Evolutionary conservation across 495 filamentous ascomycete genomes (phyloP), one percentile per base, ranked within the genome.

Genomic region (Aspergillus steynii): DNA sequence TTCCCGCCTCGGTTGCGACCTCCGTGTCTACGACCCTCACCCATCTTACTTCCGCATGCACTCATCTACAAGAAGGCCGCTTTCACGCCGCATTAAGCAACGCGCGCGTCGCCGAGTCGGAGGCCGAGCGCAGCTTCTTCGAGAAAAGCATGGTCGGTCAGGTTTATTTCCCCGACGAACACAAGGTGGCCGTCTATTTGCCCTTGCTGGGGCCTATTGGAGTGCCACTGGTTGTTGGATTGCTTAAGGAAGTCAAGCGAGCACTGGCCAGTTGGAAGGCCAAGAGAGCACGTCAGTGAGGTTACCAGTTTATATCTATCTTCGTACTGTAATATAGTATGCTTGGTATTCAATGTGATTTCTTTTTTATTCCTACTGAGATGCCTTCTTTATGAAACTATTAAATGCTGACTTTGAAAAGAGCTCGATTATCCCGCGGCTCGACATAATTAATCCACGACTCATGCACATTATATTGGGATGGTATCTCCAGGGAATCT

Each of bases 111-210:
- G 96, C 96, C 5, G 93, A 96, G 71, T 83, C 82, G 2, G 91
- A 96, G 67, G 95, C 92, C 0, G 96, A 99, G 75, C 88, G 88
- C 55, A 95, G 93, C 3, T 99, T 99, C 74, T 99, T 99, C 67
- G 96, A 99, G 78, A 96, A 96, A 74, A 96, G 90, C 68, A 99
- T 99, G 95, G 95, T 99, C 48, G 95, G 95, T 1, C 95, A 98
- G 76, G 88, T 97, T 62, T 97, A 90, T 84, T 99, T 92, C 73
- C 95, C 95, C 2, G 96, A 99, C 68, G 95, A 99, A 75, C 95
- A 99, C 69, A 99, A 98, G 74, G 83, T 98, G n/a, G 96, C 95
- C 0, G 95, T 99, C 12, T 99, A 98, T 68, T 70, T 99, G 63
- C 95, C 95, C 14, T 75, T 98, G 14, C 75, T 99, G 54, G 95